Evolutionary conservation across 2,329 filamentous ascomycete species (phyloP).

Genomic region (Fusarium veterinarium): DNA sequence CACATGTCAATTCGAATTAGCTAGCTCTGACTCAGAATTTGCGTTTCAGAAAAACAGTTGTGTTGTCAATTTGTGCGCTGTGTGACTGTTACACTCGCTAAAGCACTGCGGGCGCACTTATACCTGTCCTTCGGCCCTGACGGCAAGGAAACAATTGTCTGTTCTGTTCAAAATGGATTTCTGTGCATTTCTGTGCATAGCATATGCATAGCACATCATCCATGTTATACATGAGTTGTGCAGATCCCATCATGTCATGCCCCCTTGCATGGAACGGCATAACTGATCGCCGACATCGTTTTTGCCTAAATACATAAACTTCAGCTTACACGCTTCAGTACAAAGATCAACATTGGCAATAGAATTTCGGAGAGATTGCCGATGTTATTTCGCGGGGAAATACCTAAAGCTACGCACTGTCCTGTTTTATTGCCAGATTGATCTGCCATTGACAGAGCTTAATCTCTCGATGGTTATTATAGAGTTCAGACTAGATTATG

Average conservation of each 20-base stretch:
- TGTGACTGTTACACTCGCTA: conserved; percentile 22
- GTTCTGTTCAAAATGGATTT: background rate
- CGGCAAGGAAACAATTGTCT: background rate
- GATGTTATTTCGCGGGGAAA: background rate
- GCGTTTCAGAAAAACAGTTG: background rate
- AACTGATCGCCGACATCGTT: conserved; percentile 3
- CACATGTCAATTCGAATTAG: background rate
- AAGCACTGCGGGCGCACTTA: conserved; percentile 10
- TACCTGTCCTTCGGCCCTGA: background rate
- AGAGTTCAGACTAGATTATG: background rate
- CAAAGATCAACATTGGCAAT: conserved; percentile 7
- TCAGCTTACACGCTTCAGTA: conserved; percentile 1
- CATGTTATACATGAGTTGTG: conserved; percentile 2
- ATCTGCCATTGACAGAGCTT: background rate
- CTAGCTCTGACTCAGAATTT: background rate
- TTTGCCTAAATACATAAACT: conserved; percentile 25
- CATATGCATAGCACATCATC: conserved; percentile 3
- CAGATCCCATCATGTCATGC: background rate
- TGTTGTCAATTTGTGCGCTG: conserved; percentile 15
- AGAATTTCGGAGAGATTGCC: conserved; percentile 15
- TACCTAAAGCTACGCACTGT: background rate
- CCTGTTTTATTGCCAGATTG: background rate
- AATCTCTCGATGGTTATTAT: background rate
- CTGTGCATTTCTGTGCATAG: conserved; percentile 4
- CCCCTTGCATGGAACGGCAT: conserved; percentile 9